phyloP scores from a whole-genome alignment of 1,284 basidiomycete genomes.

The Trametes hirsuta region DNA sequence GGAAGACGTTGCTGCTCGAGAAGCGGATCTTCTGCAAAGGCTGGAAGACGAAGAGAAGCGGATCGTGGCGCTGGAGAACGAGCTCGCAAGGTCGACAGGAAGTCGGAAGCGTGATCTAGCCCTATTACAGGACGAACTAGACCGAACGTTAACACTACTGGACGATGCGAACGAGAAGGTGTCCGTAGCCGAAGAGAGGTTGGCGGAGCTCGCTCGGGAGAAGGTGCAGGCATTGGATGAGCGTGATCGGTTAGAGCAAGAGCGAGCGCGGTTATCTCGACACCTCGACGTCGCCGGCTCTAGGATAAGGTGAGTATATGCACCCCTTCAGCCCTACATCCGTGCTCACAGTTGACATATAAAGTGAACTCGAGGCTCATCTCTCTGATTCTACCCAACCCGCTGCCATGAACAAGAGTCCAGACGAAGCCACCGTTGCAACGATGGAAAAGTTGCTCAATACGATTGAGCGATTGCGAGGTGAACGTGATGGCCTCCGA shows the following conservation, averaged over 20 bases:
- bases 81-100: constrained; percentile 19
- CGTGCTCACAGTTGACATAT: background rate
- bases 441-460: constrained; percentile 57
- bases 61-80: constrained; percentile 30
- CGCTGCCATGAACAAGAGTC: background rate
- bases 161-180: constrained; percentile 45
- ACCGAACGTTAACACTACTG: constrained; percentile 44
- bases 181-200: constrained; percentile 41
- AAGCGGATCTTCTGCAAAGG: constrained; percentile 25
- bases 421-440: constrained; percentile 25
- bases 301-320: constrained; percentile 34
- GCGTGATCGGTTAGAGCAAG: constrained; percentile 40
- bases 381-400: constrained; percentile 15
- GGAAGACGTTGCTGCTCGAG: constrained; percentile 25
- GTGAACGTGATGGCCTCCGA: constrained; percentile 70
- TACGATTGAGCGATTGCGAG: constrained; percentile 67
- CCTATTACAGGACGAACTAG: constrained; percentile 33
- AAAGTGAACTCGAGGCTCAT: constrained; percentile 28
- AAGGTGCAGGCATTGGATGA: constrained; percentile 51
- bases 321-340: background rate
- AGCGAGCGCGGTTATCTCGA: constrained; percentile 30
- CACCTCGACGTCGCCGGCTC: constrained; percentile 35
- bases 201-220: constrained; percentile 42
- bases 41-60: constrained; percentile 30
- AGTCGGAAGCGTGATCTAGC: constrained; percentile 24